Evolutionary conservation across 495 filamentous ascomycete genomes (phyloP).

Genomic region (Talaromyces liani): DNA sequence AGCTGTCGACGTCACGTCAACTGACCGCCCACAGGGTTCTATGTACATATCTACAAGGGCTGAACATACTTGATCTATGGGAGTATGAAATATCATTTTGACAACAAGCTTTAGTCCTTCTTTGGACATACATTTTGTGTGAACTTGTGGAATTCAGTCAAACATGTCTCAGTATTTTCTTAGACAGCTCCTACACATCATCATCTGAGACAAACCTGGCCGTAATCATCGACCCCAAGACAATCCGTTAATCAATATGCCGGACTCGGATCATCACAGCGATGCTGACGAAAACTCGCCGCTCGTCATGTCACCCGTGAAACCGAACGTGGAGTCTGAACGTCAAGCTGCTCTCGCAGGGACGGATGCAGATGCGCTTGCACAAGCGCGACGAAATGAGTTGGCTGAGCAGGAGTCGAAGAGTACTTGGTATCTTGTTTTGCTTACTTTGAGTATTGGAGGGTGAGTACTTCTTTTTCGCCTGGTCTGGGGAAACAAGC

Average conservation of each 20-base stretch:
- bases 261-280: constrained; percentile 9
- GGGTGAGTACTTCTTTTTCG: constrained; percentile 40
- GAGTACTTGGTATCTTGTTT: constrained; percentile 72
- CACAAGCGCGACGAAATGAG: not conserved
- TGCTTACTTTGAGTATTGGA: constrained; percentile 76
- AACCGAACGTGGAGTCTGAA: constrained; percentile 12
- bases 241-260: not conserved
- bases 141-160: not conserved
- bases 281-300: constrained; percentile 32
- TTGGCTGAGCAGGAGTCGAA: constrained; percentile 46
- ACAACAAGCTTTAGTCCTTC: not conserved
- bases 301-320: constrained; percentile 17
- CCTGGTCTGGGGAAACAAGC: not conserved
- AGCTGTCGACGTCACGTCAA: not conserved
- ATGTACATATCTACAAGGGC: not conserved
- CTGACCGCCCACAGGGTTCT: not conserved
- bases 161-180: not conserved
- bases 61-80: not conserved
- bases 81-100: not conserved
- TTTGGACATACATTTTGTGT: not conserved
- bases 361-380: constrained; percentile 1
- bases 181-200: not conserved
- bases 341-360: constrained; percentile 13
- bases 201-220: not conserved
- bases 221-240: not conserved